Conservation (phyloP, 495 filamentous ascomycete species). For the Sporormia fimetaria region DNA sequence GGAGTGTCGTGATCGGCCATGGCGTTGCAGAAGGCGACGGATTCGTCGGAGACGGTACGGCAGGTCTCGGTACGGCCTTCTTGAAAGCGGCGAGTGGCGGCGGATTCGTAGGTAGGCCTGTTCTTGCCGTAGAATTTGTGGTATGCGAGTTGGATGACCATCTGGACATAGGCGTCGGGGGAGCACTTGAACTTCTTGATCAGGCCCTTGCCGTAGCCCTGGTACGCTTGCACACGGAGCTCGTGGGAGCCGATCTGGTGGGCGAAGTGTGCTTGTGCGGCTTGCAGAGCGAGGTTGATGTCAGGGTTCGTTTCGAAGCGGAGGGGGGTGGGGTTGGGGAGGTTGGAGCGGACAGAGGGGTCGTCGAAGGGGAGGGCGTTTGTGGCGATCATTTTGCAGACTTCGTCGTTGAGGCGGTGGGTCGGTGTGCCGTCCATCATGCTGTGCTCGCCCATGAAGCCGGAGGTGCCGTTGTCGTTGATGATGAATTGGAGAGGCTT, state of each 20-base stretch:
- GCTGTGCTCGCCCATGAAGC: slow-evolving; percentile 97
- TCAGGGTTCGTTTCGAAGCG: slow-evolving; percentile 65
- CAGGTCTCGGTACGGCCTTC: slow-evolving; percentile 94
- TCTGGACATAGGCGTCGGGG: slow-evolving; percentile 95
- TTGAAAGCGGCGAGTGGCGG: slow-evolving; percentile 87
- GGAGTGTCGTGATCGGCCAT: slow-evolving; percentile 57
- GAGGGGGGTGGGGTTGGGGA: slow-evolving; percentile 68
- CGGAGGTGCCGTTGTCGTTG: slow-evolving; percentile 95
- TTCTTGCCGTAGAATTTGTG: slow-evolving; percentile 98
- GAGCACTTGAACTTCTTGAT: slow-evolving; percentile 99
- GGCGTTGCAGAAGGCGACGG: slow-evolving; percentile 78
- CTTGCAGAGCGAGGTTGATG: slow-evolving; percentile 61
- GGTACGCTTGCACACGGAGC: slow-evolving; percentile 85
- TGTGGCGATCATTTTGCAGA: slow-evolving; percentile 78
- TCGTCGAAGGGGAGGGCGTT: slow-evolving; percentile 81
- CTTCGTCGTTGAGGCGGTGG: slow-evolving; percentile 87
- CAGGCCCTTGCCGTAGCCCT: slow-evolving; percentile 94
- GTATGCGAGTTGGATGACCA: slow-evolving; percentile 98
- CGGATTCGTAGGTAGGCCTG: slow-evolving; percentile 96
- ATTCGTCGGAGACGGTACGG: slow-evolving; percentile 82
- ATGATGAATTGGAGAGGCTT: slow-evolving; percentile 97
- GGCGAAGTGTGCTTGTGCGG: slow-evolving; percentile 63
- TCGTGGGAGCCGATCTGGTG: slow-evolving; percentile 77
- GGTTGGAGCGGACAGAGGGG: slow-evolving; percentile 61
- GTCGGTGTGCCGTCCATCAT: slow-evolving; percentile 99